Base-by-base conservation (phyloP, 2,329 filamentous ascomycete genomes). In the Aureobasidium mangrovei region DNA sequence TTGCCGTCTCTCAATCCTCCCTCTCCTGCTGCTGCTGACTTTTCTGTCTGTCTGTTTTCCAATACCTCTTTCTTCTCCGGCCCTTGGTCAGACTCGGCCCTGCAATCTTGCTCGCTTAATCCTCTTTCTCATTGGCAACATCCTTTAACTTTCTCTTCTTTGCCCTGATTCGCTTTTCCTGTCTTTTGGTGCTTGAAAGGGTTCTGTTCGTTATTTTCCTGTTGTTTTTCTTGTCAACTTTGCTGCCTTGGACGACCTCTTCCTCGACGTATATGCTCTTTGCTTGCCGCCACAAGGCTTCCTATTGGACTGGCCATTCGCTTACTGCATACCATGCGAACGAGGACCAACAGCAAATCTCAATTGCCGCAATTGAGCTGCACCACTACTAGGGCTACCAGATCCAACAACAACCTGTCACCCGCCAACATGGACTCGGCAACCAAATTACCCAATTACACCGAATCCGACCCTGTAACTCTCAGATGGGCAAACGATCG, bases 31-130 rank as follows among this genome's bases (percentile, higher is more conserved):
- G 27, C 26, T 9, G 7, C 4, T 6, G 29, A 3, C 9, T 4
- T 28, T 8, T 4, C 2, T 4, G 24, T 43, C 24, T 43, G 8
- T 52, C 28, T 18, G 27, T 41, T 43, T n/a, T 35, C 0, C 24
- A 24, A 27, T 29, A 28, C 12, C 29, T 43, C 31, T 6, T 28
- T 36, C 35, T 26, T 27, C 29, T 5, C 48, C 26, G 12, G 3
- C 40, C 4, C 29, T 4, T 28, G 12, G n/a, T 29, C 26, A 27
- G 29, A 26, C 38, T 51, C n/a, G 4, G 28, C 38, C 4, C 4
- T 33, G 3, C 47, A 18, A 51, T 51, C 38, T 35, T 42, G 47
- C 47, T 51, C 47, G 47, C 47, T 51, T 51, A 51, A 51, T 26
- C 47, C 31, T 51, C 42, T 12, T 51, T 39, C 47, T 51, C 38